Evolutionary conservation across 805 yeast genomes (phyloP).

Genomic region (Saccharomyces eubayanus): DNA sequence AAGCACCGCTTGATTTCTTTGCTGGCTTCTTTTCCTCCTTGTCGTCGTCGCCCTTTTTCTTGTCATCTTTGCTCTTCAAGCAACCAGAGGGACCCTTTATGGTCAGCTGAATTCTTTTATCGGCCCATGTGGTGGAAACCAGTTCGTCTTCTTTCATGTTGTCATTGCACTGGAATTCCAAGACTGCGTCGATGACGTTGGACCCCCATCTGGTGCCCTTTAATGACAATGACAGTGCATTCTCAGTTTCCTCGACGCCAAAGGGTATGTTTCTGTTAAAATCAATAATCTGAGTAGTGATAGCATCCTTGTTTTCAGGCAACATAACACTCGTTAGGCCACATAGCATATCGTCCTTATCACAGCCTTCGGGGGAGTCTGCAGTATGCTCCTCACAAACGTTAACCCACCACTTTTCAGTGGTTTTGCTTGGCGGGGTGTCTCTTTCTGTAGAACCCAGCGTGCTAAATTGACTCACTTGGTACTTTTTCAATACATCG

Average conservation of each 20-base stretch:
- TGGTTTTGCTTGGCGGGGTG: constrained; percentile 76
- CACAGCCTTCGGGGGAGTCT: constrained; percentile 44
- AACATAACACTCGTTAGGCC: constrained; percentile 53
- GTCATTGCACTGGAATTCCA: constrained; percentile 42
- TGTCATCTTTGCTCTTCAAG: constrained; percentile 25
- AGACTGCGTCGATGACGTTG: constrained; percentile 37
- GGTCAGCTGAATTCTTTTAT: constrained; percentile 18
- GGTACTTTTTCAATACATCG: constrained; percentile 19
- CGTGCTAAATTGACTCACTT: constrained; percentile 31
- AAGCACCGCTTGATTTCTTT: constrained; percentile 25
- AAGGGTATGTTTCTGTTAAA: constrained; percentile 31
- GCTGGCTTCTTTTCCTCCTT: constrained; percentile 27
- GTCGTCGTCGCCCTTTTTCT: constrained; percentile 17
- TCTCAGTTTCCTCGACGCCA: constrained; percentile 27
- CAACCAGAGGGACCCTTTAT: constrained; percentile 41
- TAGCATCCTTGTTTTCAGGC: constrained; percentile 37
- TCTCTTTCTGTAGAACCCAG: constrained; percentile 36
- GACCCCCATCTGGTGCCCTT: constrained; percentile 68
- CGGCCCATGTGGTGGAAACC: constrained; percentile 19
- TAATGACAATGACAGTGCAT: constrained; percentile 34
- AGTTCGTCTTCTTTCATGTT: constrained; percentile 30
- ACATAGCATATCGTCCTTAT: constrained; percentile 67
- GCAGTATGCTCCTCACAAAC: constrained; percentile 45
- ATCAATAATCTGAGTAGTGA: constrained; percentile 56
- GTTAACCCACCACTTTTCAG: constrained; percentile 59